Conservation (phyloP, 805 yeast species). For the Ogataea pini region DNA sequence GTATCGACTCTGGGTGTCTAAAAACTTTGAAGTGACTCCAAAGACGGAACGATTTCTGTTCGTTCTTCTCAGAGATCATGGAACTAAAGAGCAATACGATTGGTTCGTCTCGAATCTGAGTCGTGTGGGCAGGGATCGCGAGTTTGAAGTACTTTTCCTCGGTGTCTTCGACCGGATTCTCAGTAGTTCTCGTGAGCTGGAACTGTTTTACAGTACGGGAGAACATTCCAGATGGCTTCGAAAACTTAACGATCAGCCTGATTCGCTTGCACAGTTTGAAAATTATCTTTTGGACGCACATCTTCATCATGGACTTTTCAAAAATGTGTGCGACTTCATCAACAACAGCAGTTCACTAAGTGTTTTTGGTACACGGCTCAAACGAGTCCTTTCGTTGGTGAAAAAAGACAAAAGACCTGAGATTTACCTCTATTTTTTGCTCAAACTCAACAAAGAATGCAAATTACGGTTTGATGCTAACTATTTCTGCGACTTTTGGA, state of each 20-base stretch:
- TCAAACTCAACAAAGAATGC: slow-evolving; percentile 31
- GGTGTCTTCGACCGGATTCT: slow-evolving; percentile 14
- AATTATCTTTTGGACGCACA: slow-evolving; percentile 20
- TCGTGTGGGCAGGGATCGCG: slow-evolving; percentile 13
- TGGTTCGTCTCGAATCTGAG: slow-evolving; percentile 24
- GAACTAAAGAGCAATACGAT: slow-evolving; percentile 23
- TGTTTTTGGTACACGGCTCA: slow-evolving; percentile 14
- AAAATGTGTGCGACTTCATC: slow-evolving; percentile 12
- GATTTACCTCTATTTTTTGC: slow-evolving; percentile 21
- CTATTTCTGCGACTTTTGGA: slow-evolving; percentile 26
- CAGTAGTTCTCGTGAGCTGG: slow-evolving; percentile 11
- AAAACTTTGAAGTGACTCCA: slow-evolving; percentile 15
- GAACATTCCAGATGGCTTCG: slow-evolving; percentile 19
- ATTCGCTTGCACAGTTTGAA: slow-evolving; percentile 8
- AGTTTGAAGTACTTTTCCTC: slow-evolving; percentile 19
- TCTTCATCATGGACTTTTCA: slow-evolving; percentile 20
- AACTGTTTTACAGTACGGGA: slow-evolving; percentile 14
- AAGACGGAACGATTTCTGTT: slow-evolving; percentile 28
- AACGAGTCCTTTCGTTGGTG: slow-evolving; percentile 19
- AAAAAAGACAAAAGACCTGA: slow-evolving; percentile 23
- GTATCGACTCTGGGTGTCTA: slow-evolving; percentile 31
- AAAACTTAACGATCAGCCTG: slow-evolving; percentile 13
- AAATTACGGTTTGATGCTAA: slow-evolving; percentile 19
- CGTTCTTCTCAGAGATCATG: slow-evolving; percentile 21
- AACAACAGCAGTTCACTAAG: slow-evolving; percentile 6